Base-by-base conservation (phyloP, 768 basidiomycete species). In the Suillus bovinus region DNA sequence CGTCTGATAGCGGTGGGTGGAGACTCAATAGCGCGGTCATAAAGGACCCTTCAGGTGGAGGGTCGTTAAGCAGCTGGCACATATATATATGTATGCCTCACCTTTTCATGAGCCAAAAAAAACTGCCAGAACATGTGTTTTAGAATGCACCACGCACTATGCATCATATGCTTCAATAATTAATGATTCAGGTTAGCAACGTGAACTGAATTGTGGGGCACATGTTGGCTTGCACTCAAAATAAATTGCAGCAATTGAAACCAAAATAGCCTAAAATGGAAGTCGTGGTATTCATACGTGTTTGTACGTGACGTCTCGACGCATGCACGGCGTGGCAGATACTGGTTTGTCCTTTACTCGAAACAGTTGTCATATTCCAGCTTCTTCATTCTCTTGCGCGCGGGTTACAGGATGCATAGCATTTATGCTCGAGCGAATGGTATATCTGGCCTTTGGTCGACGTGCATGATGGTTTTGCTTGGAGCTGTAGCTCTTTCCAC, bases 401-500 rank as follows among this genome's bases (percentile, higher is more conserved):
- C 22, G 22, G 22, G 1, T 17, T 59, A 68, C 22, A 29, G 47
- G 47, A 93, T 93, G 91, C 90, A 93, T 66, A 88, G 80, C 68
- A 76, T 86, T 56, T 82, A 86, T 64, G 79, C 91, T 33, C 82
- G 93, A 60, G 71, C 90, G 67, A 94, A 91, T 77, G 90, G 89
- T 72, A 72, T 86, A 67, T 89, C 88, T 29, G 85, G 89, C 6
- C 79, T 90, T 61, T 79, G 93, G 62, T 90, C 90, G 7, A 85
- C 89, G 17, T 92, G 89, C 69, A 74, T 87, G 66, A 90, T 93
- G 87, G 81, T 78, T 7, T 79, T 93, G 27, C 80, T 93, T 42
- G 86, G 77, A 0, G 81, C 85, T 63, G 85, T 96, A 58, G 85
- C 94, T 0, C 72, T 93, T 8, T 90, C 91, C 3, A 88, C 92